Evolutionary conservation across 495 filamentous ascomycete species (phyloP), one percentile per base, ranked within the genome.

Genomic region (Pseudotulostoma volvatum): DNA sequence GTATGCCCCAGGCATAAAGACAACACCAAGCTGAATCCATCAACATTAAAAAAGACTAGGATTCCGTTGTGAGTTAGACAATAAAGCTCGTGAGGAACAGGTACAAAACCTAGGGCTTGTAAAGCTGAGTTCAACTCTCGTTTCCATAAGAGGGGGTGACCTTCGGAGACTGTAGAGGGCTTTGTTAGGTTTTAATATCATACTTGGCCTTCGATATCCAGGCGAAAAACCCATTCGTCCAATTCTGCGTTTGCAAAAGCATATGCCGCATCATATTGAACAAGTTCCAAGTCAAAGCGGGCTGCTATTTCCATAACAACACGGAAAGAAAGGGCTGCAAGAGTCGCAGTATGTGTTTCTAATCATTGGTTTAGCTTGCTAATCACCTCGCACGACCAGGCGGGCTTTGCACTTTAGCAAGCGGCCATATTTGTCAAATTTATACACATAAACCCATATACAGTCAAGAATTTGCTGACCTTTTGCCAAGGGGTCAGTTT

Each of bases 201-300:
- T n/a, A n/a, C n/a, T n/a, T n/a, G n/a, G n/a, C n/a, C n/a, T n/a
- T n/a, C n/a, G n/a, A n/a, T n/a, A n/a, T n/a, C 13, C 15, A 49
- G 35, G 9, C 23, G 35, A 16, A 43, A 39, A 13, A 40, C 30
- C 7, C 28, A 23, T 0, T 15, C 31, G 14, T 37, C 25, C 18
- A 56, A 15, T 15, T 15, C 9, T 16, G 34, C 41, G 17, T 60
- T 51, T 0, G 44, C 34, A 23, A 60, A 59, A 1, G 55, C 52
- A 35, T 47, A 56, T n/a, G 46, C 32, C 9, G 39, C 39, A 39
- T 52, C 43, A 32, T 39, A 50, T 46, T 46, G 42, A 1, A 18
- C 18, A 9, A 40, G 33, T 32, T 46, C 34, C 1, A 46, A 34
- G 35, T 46, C 42, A 30, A 47, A 46, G 4, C 28, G 18, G n/a